Evolutionary conservation across 129 eudicot genomes (phyloP), one percentile per base, ranked within the genome.

Genomic region (Artemisia argyi): DNA sequence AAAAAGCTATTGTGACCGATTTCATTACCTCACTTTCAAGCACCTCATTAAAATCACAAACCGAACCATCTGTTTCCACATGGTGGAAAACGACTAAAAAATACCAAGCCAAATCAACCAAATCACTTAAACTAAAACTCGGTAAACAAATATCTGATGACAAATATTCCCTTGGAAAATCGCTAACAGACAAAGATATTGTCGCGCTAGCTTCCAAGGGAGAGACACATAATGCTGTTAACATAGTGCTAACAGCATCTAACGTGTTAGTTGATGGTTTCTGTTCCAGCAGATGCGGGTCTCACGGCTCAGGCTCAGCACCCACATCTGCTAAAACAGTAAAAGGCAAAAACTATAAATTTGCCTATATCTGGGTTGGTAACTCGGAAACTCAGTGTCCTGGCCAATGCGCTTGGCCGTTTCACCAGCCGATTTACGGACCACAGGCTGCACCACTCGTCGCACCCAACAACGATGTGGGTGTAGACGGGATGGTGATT

Each of bases 351-450:
- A 77, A 65, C 51, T 53, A 63, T 68, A 74, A 60, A 14, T 81
- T 81, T 56, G 83, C 83, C 4, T 84, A 77, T 49, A 76, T 68
- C 12, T 84, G 88, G 88, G 78, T 84, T 3, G 88, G 88, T 11
- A 84, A 84, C 85, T 80, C 90, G 5, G 90, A 44, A 44, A 75
- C 76, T 42, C 90, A 85, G 16, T 85, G 90, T 17, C 85, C 90
- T n/a, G 87, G 90, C 26, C 74, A 82, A 20, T 85, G 90, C 51
- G 87, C 89, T 26, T 87, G 92, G 92, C 92, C 92, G 0, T 84
- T 84, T 7, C 79, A 78, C 63, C 81, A 81, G 61, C 89, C 89
- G 61, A 81, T 74, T 19, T 84, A 78, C 74, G 85, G 89, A 7
- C 89, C 85, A 11, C 83, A 84, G 62, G 63, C 35, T 49, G 71